Percentiles rank a stretch among this genome's conserved stretches.
Conservation (phyloP, 257 asterid species). For the Nicotiana benthamiana region DNA sequence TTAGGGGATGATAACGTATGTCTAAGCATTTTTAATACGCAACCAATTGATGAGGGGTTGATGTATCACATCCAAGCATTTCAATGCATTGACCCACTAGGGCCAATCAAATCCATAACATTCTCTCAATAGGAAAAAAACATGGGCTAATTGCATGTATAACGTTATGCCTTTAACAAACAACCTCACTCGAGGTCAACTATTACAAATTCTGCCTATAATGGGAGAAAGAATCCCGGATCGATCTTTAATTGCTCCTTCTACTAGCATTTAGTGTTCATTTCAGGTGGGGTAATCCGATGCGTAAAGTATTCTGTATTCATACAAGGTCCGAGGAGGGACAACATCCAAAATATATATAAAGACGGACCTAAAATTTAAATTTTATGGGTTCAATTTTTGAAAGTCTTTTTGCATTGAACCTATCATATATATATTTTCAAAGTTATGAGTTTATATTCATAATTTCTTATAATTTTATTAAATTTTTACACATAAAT, state of each 20-base stretch:
- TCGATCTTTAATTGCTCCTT: background rate
- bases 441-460: no score
- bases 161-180: background rate
- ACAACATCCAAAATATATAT: no score
- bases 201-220: background rate
- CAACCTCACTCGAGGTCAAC: background rate
- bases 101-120: background rate
- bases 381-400: no score
- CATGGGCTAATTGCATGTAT: background rate
- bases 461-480: no score
- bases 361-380: no score
- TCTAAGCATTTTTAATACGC: background rate
- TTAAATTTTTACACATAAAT: no score
- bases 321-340: fast-evolving
- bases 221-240: background rate
- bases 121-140: background rate
- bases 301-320: no score
- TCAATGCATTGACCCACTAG: background rate
- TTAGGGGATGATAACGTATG: background rate
- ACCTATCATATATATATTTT: no score
- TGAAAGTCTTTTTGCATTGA: no score
- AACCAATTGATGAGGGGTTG: background rate
- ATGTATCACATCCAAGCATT: background rate
- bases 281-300: no score
- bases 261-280: no score